phyloP scores from a whole-genome alignment of 257 asterid species.

The Solanum megistacrolobum region DNA sequence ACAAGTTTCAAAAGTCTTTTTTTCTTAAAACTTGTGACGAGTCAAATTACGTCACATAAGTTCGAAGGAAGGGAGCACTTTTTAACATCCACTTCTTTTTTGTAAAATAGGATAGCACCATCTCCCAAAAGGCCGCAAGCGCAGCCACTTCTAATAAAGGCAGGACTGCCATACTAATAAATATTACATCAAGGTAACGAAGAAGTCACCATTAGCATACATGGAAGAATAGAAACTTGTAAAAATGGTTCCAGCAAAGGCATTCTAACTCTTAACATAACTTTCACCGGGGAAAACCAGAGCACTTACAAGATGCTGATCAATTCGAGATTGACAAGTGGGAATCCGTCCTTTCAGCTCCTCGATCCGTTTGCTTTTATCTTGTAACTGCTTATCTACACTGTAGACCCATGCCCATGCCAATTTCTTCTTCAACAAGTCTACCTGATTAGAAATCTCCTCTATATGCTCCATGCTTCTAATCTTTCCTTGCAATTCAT shows the following conservation, averaged over 20 bases:
- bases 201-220: neutral
- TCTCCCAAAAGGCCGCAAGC: neutral
- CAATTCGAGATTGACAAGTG: slow-evolving; percentile 54
- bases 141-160: neutral
- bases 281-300: neutral
- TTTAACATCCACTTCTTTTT: neutral
- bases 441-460: slow-evolving; percentile 62
- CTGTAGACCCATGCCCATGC: slow-evolving; percentile 96
- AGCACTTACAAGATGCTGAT: slow-evolving; percentile 47
- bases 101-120: neutral
- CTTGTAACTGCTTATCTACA: slow-evolving; percentile 48
- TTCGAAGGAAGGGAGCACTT: neutral
- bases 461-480: slow-evolving; percentile 76
- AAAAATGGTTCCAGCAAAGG: neutral
- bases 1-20: neutral
- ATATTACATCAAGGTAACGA: neutral
- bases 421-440: slow-evolving; percentile 56
- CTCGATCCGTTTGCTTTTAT: slow-evolving; percentile 39
- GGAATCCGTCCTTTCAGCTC: slow-evolving; percentile 59
- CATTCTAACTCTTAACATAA: neutral
- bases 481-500: slow-evolving; percentile 72
- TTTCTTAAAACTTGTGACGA: neutral
- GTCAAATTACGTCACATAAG: neutral
- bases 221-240: neutral
- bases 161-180: neutral